Evolutionary conservation across 345 rosid species (phyloP), one percentile per base, ranked within the genome.

Genomic region (Lagerstroemia speciosa): DNA sequence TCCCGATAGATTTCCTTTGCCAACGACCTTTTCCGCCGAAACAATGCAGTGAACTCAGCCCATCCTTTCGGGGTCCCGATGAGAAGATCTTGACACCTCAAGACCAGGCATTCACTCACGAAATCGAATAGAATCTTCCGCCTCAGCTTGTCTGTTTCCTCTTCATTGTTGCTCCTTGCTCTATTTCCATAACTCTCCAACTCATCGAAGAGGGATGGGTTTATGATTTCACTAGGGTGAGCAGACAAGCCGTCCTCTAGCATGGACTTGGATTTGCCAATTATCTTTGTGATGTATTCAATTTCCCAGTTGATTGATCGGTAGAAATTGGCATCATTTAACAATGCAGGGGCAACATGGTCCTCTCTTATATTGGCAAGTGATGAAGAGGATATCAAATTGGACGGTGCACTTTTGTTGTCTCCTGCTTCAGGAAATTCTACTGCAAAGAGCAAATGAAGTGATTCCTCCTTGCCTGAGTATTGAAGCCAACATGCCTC

Each of bases 1-100:
- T 83, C 90, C 77, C 75, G 82, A 46, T 76, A 77, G 76, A 89
- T 67, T 73, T 87, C 89, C 68, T 83, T 86, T 0, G 89, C 96
- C 75, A 85, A 61, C 90, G 79, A 76, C 37, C 73, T 83, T 64
- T 80, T 85, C 53, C 79, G 74, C 45, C 60, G 64, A 41, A 82
- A 75, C 80, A 81, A 37, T 38, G 65, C 66, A 29, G 31, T 61
- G 50, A 75, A 70, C 72, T 74, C 82, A 29, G 71, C 70, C 84
- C 84, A 78, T 40, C 77, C 84, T 68, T 78, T 82, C 76, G 78
- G 74, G 77, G 79, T 83, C 43, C 91, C 92, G 41, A 73, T 70
- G 15, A 79, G 73, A 31, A 76, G 67, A n/a, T 73, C 74, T 26
- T 62, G 53, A 62, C 83, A 77, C 72, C 71, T 78, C 6, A 65